Conservation (phyloP, 441 rosid genomes). For the Iberis amara region DNA sequence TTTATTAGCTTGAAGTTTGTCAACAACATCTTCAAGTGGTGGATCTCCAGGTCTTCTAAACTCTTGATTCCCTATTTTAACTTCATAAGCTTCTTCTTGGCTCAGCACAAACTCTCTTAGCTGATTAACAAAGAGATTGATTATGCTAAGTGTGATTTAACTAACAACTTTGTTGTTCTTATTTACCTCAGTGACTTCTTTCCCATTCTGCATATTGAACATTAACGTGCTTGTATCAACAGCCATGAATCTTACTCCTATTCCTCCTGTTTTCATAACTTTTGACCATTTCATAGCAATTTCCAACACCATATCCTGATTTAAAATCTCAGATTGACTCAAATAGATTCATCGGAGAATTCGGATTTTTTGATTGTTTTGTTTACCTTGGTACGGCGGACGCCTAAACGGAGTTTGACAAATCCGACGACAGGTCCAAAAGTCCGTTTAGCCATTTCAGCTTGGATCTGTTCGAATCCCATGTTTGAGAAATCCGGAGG, state of each 20-base stretch:
- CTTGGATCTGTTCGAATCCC: slow-evolving; percentile 56
- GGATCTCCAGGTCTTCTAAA: slow-evolving; percentile 81
- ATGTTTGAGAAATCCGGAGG: slow-evolving; percentile 64
- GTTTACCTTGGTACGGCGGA: slow-evolving; percentile 48
- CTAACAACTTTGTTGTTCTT: no score
- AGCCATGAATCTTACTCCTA: slow-evolving; percentile 61
- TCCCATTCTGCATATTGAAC: slow-evolving; percentile 27
- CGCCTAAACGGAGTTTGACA: slow-evolving; percentile 78
- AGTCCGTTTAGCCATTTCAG: slow-evolving; percentile 56
- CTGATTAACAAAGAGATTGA: slow-evolving; percentile 27
- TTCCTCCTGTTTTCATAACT: slow-evolving; percentile 62
- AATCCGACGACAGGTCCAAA: slow-evolving; percentile 67
- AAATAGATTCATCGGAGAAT: no score
- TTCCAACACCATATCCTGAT: slow-evolving; percentile 52
- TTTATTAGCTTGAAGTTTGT: slow-evolving; percentile 35
- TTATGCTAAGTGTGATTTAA: no score
- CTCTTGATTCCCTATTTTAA: slow-evolving; percentile 67
- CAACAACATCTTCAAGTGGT: slow-evolving; percentile 55
- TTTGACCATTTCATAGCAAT: slow-evolving; percentile 71
- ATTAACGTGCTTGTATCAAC: slow-evolving; percentile 71
- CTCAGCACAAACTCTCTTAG: slow-evolving; percentile 68
- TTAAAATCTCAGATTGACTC: not conserved
- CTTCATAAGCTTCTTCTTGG: slow-evolving; percentile 77
- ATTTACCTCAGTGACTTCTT: no score
- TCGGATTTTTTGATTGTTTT: not conserved